These are phyloP conservation scores for Dicorynia guianensis DNA, from an alignment of 306 rosid species.

Conservation along the genomic window DNA sequence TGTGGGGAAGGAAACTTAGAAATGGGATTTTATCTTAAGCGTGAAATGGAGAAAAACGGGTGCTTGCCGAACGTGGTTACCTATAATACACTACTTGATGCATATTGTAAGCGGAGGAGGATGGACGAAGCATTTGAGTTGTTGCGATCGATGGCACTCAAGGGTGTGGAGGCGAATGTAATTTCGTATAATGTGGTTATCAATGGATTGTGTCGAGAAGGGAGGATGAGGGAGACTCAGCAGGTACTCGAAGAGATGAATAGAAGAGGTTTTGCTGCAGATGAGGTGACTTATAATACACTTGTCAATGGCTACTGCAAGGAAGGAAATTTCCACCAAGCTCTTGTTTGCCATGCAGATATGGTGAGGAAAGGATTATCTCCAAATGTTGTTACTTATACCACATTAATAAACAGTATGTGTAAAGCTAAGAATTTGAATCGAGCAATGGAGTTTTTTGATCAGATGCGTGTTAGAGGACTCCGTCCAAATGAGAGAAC, in stretches of 20 bases:
- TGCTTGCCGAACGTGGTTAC: conserved; percentile 82
- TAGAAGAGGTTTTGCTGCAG: conserved; percentile 62
- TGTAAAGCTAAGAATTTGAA: conserved; percentile 81
- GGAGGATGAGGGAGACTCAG: conserved; percentile 62
- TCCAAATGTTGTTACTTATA: conserved; percentile 83
- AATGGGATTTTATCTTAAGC: conserved; percentile 55
- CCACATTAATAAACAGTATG: conserved; percentile 77
- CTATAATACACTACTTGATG: conserved; percentile 73
- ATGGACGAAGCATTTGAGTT: conserved; percentile 62
- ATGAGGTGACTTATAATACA: conserved; percentile 79
- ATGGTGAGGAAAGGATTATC: conserved; percentile 78
- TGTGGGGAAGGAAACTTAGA: conserved; percentile 58
- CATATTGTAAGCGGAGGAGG: conserved; percentile 59
- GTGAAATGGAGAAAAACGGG: conserved; percentile 73
- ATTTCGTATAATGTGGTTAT: conserved; percentile 79
- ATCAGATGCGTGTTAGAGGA: conserved; percentile 76
- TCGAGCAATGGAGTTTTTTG: conserved; percentile 70
- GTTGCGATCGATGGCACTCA: conserved; percentile 58
- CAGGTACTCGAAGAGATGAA: conserved; percentile 70
- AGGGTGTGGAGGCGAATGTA: conserved; percentile 74
- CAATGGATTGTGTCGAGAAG: conserved; percentile 75
- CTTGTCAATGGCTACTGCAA: conserved; percentile 81
- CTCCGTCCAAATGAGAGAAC: conserved; percentile 81
- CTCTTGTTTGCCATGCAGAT: conserved; percentile 70
- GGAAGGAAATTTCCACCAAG: conserved; percentile 85